These are phyloP conservation scores for Sordariomycetes sp. DNA, from an alignment of 2,329 filamentous ascomycete genomes.

Conservation along the genomic window DNA sequence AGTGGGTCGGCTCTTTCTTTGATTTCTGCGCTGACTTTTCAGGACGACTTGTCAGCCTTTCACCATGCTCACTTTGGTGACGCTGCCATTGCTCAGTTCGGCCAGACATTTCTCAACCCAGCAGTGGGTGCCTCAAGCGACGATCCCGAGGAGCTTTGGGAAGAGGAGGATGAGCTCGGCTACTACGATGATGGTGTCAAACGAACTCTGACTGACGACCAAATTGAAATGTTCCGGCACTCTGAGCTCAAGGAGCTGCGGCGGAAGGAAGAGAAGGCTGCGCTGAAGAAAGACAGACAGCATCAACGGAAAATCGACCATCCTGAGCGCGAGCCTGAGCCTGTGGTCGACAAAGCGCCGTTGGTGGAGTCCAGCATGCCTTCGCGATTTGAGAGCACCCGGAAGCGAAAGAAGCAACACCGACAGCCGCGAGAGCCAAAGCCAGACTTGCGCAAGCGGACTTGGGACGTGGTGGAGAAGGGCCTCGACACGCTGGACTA, in stretches of 20 bases:
- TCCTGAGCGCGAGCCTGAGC: not conserved
- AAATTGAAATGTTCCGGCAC: conserved; percentile 84
- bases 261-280: conserved; percentile 34
- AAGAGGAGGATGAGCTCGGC: conserved; percentile 62
- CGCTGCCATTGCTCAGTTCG: conserved; percentile 35
- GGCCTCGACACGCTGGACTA: conserved; percentile 54
- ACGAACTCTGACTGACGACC: conserved; percentile 82
- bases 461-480: conserved; percentile 56
- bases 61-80: conserved; percentile 50
- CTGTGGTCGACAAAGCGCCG: not conserved
- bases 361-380: conserved; percentile 9
- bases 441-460: conserved; percentile 55
- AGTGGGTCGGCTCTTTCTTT: no score
- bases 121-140: conserved; percentile 19
- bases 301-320: not conserved
- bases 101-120: conserved; percentile 31
- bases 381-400: conserved; percentile 10
- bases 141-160: conserved; percentile 47
- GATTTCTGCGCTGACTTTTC: no score
- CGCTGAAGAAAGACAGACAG: conserved; percentile 2
- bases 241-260: conserved; percentile 72
- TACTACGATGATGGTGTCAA: conserved; percentile 83
- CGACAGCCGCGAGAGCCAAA: conserved; percentile 37
- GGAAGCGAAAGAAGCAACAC: conserved; percentile 30
- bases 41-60: conserved; percentile 54